Base-by-base conservation (phyloP, 1,284 basidiomycete genomes). In the Termitomyces sp. region DNA sequence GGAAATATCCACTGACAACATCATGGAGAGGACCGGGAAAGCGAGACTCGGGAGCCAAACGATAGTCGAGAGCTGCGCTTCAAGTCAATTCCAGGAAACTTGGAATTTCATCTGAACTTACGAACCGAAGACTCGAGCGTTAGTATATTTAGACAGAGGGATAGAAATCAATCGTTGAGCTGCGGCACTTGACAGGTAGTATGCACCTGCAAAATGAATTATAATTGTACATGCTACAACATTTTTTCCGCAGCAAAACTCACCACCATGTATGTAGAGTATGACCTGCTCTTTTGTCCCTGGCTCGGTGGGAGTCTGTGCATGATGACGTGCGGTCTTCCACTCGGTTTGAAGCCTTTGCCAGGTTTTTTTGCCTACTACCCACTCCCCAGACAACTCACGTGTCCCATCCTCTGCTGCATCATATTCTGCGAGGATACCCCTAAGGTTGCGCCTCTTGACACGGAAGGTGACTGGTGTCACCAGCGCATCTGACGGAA, bases 1-100 rank as follows among this genome's bases (percentile, higher is more conserved):
- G 80, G 59, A 98, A 79, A 66, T 96, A 99, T 1, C 88, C 89
- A 18, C 79, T 82, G 44, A 95, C 89, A 28, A 86, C 89, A 63
- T 99, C 97, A 64, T 97, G 92, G 6, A 99, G 77, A 24, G 94
- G 91, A 0, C 95, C 92, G 0, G 96, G 96, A 69, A 99, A 99
- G 30, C 82, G 79, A 6, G 93, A 92, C 68, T 97, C 96, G 1
- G 96, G 96, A 0, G 96, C 95, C 28, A 99, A 78, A 16, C 96
- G 89, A 70, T 99, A 99, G 67, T 98, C 94, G 61, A 98, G 77
- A n/a, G 92, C 91, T 93, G 42, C 37, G 21, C 18, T 30, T 48
- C 42, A 31, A 26, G 44, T 43, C 41, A 58, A 48, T 24, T 51
- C 28, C 10, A 28, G 21, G 44, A 26, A 8, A 26, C 18, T 33